phyloP scores from a whole-genome alignment of 257 asterid genomes.

The Penstemon davidsonii region DNA sequence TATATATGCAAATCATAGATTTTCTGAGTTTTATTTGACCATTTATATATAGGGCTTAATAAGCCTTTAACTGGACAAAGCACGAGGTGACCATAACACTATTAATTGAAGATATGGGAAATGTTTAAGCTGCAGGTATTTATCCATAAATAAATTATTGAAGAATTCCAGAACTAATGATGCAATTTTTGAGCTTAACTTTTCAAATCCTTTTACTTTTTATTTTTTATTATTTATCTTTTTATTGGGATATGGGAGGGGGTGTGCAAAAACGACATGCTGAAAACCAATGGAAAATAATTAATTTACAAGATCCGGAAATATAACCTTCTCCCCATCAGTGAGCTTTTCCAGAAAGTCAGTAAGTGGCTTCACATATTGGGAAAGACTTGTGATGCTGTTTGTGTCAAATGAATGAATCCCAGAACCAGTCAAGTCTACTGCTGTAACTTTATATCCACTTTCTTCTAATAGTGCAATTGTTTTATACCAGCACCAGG shows the following conservation, averaged over 20 bases:
- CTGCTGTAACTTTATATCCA: slow-evolving; percentile 93
- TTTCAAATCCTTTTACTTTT: not conserved
- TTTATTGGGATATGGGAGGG: too few species aligned
- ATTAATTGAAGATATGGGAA: slow-evolving; percentile 5
- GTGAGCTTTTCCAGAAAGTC: slow-evolving; percentile 68
- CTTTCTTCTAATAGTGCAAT: slow-evolving; percentile 84
- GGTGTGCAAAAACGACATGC: not conserved
- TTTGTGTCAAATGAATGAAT: slow-evolving; percentile 87
- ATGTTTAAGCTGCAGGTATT: not conserved
- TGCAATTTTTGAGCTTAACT: not conserved
- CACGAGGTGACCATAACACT: not conserved
- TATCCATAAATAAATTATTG: not conserved
- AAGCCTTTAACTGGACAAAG: not conserved
- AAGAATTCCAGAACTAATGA: not conserved
- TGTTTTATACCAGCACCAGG: slow-evolving; percentile 99
- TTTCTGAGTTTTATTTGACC: not conserved
- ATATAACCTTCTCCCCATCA: slow-evolving; percentile 78
- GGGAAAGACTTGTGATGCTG: slow-evolving; percentile 69
- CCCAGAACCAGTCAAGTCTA: slow-evolving; percentile 96
- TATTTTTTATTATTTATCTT: too few species aligned
- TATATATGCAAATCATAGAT: not conserved
- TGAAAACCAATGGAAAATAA: slow-evolving; percentile 6
- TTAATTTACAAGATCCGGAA: slow-evolving; percentile 23
- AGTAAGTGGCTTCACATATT: slow-evolving; percentile 83
- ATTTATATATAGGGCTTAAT: not conserved